phyloP scores from a whole-genome alignment of 345 rosid genomes.

The Microcos paniculata region DNA sequence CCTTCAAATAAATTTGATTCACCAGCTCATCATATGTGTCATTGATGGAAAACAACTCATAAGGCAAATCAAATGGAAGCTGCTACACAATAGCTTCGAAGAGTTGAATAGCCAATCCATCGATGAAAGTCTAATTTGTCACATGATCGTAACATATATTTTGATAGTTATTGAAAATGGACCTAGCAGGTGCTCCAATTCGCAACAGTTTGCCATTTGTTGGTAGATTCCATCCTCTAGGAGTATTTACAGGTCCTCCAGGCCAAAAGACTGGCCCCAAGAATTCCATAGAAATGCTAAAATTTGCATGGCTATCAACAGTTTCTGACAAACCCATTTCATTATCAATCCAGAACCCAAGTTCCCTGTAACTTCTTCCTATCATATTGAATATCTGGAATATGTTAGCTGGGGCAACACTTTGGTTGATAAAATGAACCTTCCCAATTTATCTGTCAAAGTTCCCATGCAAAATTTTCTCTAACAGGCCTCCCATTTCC shows the following conservation, averaged over 20 bases:
- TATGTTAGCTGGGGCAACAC: no score
- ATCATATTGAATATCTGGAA: no score
- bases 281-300: slow-evolving; percentile 13
- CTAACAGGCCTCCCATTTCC: background rate
- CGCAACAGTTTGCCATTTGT: slow-evolving; percentile 3
- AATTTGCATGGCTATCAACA: background rate
- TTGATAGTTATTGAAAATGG: background rate
- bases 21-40: slow-evolving; percentile 16
- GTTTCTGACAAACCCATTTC: slow-evolving; percentile 21
- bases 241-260: slow-evolving; percentile 13
- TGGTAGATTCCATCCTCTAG: slow-evolving; percentile 26
- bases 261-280: slow-evolving; percentile 30
- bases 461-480: background rate
- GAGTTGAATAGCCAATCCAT: slow-evolving; percentile 22
- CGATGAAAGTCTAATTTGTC: background rate
- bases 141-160: background rate
- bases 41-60: slow-evolving; percentile 6
- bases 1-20: slow-evolving; percentile 14
- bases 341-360: slow-evolving; percentile 31
- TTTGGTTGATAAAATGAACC: slow-evolving; percentile 16
- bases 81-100: background rate
- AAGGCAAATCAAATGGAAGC: slow-evolving; percentile 22
- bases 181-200: slow-evolving; percentile 22
- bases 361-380: no score
- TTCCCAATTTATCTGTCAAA: slow-evolving; percentile 24